Conservation (phyloP, 495 filamentous ascomycete species). For the Lophium mytilinum region DNA sequence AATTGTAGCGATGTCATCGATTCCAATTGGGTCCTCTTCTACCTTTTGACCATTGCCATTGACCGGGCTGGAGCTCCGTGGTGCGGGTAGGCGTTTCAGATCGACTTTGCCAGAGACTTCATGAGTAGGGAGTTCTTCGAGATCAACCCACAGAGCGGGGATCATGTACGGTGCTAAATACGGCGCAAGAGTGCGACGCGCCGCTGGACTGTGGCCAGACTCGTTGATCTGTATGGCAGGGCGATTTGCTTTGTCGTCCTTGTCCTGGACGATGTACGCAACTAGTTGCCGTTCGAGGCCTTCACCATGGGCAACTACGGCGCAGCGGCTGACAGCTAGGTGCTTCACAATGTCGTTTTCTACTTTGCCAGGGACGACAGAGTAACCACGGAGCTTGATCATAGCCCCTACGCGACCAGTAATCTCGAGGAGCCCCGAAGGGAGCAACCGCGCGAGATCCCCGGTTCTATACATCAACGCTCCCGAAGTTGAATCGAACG, state of each 20-base stretch:
- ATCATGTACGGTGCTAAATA: conserved; percentile 67
- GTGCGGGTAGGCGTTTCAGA: conserved; percentile 51
- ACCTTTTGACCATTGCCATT: conserved; percentile 31
- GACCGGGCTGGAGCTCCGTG: conserved; percentile 34
- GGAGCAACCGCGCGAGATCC: conserved; percentile 30
- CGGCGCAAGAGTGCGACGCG: conserved; percentile 46
- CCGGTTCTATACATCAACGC: conserved; percentile 32
- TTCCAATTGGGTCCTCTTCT: conserved; percentile 44
- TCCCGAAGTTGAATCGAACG: conserved; percentile 25
- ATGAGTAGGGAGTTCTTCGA: conserved; percentile 54
- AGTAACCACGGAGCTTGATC: conserved; percentile 34
- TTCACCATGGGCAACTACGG: conserved; percentile 54
- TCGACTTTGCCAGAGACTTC: conserved; percentile 63
- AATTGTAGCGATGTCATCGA: conserved; percentile 48
- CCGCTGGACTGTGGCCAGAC: conserved; percentile 49
- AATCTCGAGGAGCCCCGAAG: conserved; percentile 31
- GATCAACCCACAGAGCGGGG: conserved; percentile 54
- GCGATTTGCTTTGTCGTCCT: conserved; percentile 44
- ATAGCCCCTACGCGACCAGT: conserved; percentile 31
- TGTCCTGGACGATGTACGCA: conserved; percentile 57
- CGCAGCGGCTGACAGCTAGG: conserved; percentile 52
- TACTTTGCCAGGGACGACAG: conserved; percentile 38
- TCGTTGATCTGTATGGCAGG: conserved; percentile 49
- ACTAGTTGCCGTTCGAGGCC: conserved; percentile 57
- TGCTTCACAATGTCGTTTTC: conserved; percentile 52